Evolutionary conservation across 176 grass and related monocot genomes (phyloP), one percentile per base, ranked within the genome.

Genomic region (Zoysia pacifica): DNA sequence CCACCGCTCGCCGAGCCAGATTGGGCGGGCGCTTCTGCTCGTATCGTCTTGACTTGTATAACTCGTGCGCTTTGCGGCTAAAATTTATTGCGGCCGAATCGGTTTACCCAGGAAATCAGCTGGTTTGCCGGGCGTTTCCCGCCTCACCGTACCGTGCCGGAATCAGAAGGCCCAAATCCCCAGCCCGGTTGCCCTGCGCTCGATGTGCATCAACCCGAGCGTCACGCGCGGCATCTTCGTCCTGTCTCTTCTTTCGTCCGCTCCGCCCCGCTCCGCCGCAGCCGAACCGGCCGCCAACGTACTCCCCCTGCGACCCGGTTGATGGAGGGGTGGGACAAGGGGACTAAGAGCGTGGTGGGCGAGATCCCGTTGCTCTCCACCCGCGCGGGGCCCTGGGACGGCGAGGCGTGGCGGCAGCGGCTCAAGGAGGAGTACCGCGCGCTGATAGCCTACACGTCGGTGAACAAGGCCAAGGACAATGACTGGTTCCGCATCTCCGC

Each of bases 371-470:
- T 98, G 82, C 83, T 98, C 41, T 59, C 79, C 36, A 91, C 83
- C 59, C 92, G 96, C 35, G 96, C 96, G 68, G 96, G 96, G 2
- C 96, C 96, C 3, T 75, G 96, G 7, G 96, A 98, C 65, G 92
- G 96, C 28, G 96, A 89, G 19, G 85, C 87, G 42, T 63, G 96
- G 96, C 87, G 84, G 81, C 96, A 94, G 92, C 68, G 92, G 37
- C 88, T 98, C 12, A 98, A 98, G 92, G 96, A 98, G 90, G 96
- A 98, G 82, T 98, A 98, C 90, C 92, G 93, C 61, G 85, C 88
- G 9, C 72, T 98, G 49, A 98, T 98, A 83, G 72, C 88, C 67
- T 98, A 98, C 79, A 98, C 92, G 9, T 75, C 88, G 48, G 90
- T 99, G 76, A 99, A 99, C 90, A 95, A 99, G 76, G n/a, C 88